A percentile compares a stretch with the other conserved stretches of the same genome.
phyloP scores from a whole-genome alignment of 129 eudicot genomes.

The Helichrysum umbraculigerum region DNA sequence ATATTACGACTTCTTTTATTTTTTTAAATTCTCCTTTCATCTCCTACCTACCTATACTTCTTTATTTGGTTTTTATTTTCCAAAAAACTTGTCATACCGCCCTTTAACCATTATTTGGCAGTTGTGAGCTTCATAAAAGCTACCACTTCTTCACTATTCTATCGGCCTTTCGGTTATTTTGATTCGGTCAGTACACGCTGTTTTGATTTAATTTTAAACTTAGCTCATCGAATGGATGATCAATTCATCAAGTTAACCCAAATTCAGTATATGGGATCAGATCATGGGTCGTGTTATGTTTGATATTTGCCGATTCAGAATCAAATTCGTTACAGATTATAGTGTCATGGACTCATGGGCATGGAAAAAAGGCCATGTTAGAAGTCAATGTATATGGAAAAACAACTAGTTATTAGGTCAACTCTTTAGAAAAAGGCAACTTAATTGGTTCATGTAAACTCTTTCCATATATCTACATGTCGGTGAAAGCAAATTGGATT shows the following conservation, averaged over 20 bases:
- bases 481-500: too few species aligned
- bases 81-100: neutral
- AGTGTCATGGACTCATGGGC: neutral
- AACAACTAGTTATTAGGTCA: conserved; percentile 11
- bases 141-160: neutral
- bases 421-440: conserved; percentile 22
- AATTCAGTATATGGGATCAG: neutral
- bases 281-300: neutral
- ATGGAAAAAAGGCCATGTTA: neutral
- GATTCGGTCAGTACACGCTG: neutral
- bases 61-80: conserved; percentile 37
- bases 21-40: conserved; percentile 39
- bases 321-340: neutral
- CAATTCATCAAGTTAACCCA: neutral
- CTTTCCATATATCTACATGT: too few species aligned
- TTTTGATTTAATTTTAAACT: neutral
- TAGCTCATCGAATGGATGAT: neutral
- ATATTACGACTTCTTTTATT: too few species aligned
- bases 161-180: neutral
- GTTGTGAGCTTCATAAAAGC: conserved; percentile 40
- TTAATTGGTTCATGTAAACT: neutral
- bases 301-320: neutral
- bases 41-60: conserved; percentile 42
- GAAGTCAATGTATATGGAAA: conserved; percentile 13
- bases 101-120: conserved; percentile 32